Base-by-base conservation (phyloP, 2,329 filamentous ascomycete species). In the Trichophaea hybrida region DNA sequence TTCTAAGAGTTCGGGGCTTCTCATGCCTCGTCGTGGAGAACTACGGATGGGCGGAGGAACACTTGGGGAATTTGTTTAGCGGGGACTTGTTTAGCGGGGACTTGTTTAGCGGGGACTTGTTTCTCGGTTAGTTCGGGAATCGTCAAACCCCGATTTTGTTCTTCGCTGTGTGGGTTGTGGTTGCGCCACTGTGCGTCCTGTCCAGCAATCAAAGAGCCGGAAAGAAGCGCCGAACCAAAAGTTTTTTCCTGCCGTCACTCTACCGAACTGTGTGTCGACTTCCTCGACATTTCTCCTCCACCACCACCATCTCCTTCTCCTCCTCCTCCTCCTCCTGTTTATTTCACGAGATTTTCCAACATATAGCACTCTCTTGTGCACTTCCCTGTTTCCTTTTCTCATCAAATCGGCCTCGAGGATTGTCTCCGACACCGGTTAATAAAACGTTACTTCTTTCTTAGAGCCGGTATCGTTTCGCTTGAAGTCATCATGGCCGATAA, bases 401-500 rank as follows among this genome's bases (percentile, higher is more conserved):
- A 24, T 24, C 44, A 49, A 49, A 49, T 49, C 8, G 44, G 24
- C 10, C 24, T 24, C 24, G 44, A 17, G 13, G 44, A 49, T 24
- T 24, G 10, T 5, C 44, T 15, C 17, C 44, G 7, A 12, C 50
- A 32, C 50, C 50, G 50, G 33, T 10, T 53, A n/a, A 17, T 50
- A 15, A 2, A 34, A 10, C 50, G 31, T 37, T 10, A 32, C 37
- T 40, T 15, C 53, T 35, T 5, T 35, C 40, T 15, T 32, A 60
- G 32, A 59, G 34, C 50, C 17, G 24, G 52, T 17, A 17, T 43
- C 48, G 31, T 33, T 56, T 57, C 37, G 33, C 13, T 35, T 58
- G 33, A 32, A n/a, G 33, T 53, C 55, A 56, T 32, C 48, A 65
- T 65, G 63, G 61, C 57, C 35, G 44, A 55, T 8, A 32, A 55